Base-by-base conservation (phyloP, 139 green algal species). In the Parachlorella kessleri region DNA sequence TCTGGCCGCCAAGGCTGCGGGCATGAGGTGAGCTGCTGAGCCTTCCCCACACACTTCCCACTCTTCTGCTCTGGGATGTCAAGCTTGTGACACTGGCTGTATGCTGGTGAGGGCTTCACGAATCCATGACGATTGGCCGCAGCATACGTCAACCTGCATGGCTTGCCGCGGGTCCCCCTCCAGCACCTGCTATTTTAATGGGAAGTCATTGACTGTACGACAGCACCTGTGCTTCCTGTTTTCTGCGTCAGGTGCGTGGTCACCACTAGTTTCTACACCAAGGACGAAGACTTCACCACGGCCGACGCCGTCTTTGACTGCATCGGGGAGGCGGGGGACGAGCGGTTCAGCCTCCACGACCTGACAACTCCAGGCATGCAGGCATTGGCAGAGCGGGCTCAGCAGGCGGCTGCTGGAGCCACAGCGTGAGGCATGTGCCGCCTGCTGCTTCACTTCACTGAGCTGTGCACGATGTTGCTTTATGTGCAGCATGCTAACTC, bases 1-100 rank as follows among this genome's bases (percentile, higher is more conserved):
- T 67, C 64, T 65, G 23, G 96, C 97, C 2, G 97, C 93, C 68
- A 98, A 97, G 83, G 92, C 91, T 26, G 97, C 97, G 1, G 96
- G 96, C 73, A 99, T 99, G 96, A 89, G 92, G 78, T 95, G 87
- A 48, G 65, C 23, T 66, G 21, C 2, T n/a, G n/a, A n/a, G n/a
- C n/a, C n/a, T n/a, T n/a, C n/a, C n/a, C n/a, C n/a, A n/a, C n/a
- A n/a, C n/a, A n/a, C n/a, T n/a, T n/a, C n/a, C n/a, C n/a, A n/a
- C n/a, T n/a, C n/a, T n/a, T n/a, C n/a, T n/a, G n/a, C n/a, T n/a
- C n/a, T n/a, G n/a, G n/a, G n/a, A n/a, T n/a, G n/a, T n/a, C n/a
- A n/a, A n/a, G n/a, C n/a, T n/a, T n/a, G n/a, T n/a, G n/a, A n/a
- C n/a, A n/a, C n/a, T n/a, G n/a, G n/a, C n/a, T n/a, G n/a, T n/a